Base-by-base conservation (phyloP, 306 rosid genomes). In the Myrica gale region DNA sequence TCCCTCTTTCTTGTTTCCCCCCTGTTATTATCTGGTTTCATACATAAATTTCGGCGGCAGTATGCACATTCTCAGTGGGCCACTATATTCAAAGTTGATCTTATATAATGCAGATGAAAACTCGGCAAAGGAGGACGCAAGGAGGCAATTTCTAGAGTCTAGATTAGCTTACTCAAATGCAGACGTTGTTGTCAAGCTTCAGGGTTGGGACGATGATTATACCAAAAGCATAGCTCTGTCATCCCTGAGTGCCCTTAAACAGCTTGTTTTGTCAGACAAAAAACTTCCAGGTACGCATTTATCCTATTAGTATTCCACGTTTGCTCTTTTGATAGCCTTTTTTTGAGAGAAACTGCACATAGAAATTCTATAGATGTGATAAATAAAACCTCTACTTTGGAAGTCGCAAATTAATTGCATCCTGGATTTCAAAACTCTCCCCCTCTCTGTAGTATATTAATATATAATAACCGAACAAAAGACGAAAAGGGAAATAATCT, bases 41-140 rank as follows among this genome's bases (percentile, higher is more conserved):
- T 32, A 32, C 3, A 9, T 65, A 15, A 42, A 65, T 8, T 8
- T 42, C 3, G 37, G 3, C 37, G 2, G 2, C 3, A 32, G 7
- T 42, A 7, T 2, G 0, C 5, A 17, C 42, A 66, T 4, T 42
- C 4, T 65, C 15, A 42, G 26, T 44, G n/a, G 1, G 41, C 26
- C 16, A 19, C 42, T 21, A 26, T 11, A n/a, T 37, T 66, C 48
- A 50, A 17, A 41, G 50, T 16, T 66, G 3, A 66, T 51, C 6
- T 13, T 58, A 69, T 82, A 66, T 73, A 82, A 71, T 67, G 74
- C 91, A 92, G 97, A 92, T 92, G 96, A 92, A 90, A 84, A 76
- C 83, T 87, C 97, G 45, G 97, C 97, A 65, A 88, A 69, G 86
- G 90, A 90, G 85, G 97, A 95, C 88, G 89, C 92, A n/a, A 84